phyloP scores from a whole-genome alignment of 306 rosid genomes.

The Castanospermum australe region DNA sequence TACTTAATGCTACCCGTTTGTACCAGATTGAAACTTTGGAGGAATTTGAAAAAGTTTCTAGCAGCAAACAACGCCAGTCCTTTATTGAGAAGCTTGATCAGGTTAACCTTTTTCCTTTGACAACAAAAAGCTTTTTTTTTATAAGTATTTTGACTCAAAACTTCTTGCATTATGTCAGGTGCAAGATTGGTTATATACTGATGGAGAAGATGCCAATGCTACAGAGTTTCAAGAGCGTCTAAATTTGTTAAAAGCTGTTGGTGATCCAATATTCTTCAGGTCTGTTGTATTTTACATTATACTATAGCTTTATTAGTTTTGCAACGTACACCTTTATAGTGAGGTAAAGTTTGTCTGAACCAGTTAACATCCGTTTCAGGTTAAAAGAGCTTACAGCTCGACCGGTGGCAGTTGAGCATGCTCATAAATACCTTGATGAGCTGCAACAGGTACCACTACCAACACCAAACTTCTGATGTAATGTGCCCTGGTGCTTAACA shows the following conservation, averaged over 20 bases:
- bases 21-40: conserved; percentile 80
- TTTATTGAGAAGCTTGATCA: conserved; percentile 85
- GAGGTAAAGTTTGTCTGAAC: conserved; percentile 29
- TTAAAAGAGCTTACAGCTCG: conserved; percentile 86
- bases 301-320: background rate
- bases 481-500: background rate
- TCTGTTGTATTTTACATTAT: conserved; percentile 30
- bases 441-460: conserved; percentile 65
- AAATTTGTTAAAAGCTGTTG: conserved; percentile 68
- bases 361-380: conserved; percentile 47
- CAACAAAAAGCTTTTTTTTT: background rate
- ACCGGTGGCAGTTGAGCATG: conserved; percentile 68
- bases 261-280: conserved; percentile 94
- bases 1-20: conserved; percentile 10
- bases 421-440: conserved; percentile 65
- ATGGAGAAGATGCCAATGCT: conserved; percentile 97
- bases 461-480: background rate
- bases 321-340: background rate
- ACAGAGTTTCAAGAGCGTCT: conserved; percentile 76
- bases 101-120: conserved; percentile 52
- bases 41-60: conserved; percentile 67
- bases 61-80: conserved; percentile 72
- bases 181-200: conserved; percentile 96
- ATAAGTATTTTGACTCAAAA: conserved; percentile 14
- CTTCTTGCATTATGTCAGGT: conserved; percentile 51